These are phyloP conservation scores for Colletotrichum sp. DNA, from an alignment of 2,329 filamentous ascomycete species.

Conservation along the genomic window DNA sequence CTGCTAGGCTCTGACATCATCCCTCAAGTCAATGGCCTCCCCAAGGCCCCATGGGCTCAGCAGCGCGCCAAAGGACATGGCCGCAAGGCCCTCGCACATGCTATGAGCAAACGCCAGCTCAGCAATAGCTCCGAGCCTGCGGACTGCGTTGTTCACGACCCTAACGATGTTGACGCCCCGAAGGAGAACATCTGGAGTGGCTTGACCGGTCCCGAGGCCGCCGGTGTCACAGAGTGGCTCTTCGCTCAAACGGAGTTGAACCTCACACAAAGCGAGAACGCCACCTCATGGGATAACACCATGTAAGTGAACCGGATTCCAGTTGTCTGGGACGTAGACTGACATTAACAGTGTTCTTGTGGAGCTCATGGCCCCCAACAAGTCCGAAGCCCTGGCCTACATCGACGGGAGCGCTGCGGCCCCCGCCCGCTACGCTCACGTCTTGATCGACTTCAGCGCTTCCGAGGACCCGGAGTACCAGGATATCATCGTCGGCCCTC, in stretches of 20 bases:
- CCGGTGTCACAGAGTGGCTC: slow-evolving; percentile 42
- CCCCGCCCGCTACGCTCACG: slow-evolving; percentile 48
- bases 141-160: neutral
- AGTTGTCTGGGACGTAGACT: neutral
- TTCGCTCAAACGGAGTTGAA: slow-evolving; percentile 44
- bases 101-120: slow-evolving; percentile 3
- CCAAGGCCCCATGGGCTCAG: slow-evolving; percentile 10
- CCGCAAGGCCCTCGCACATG: slow-evolving; percentile 3
- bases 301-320: slow-evolving; percentile 26
- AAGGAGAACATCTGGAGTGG: slow-evolving; percentile 46
- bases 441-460: slow-evolving; percentile 44
- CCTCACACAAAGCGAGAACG: slow-evolving; percentile 37
- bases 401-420: slow-evolving; percentile 40
- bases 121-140: neutral
- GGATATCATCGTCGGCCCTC: slow-evolving; percentile 54
- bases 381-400: slow-evolving; percentile 51
- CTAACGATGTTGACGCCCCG: slow-evolving; percentile 34
- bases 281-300: slow-evolving; percentile 40
- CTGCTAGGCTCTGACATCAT: neutral
- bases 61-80: slow-evolving; percentile 13
- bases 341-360: slow-evolving; percentile 27
- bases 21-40: neutral
- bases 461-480: slow-evolving; percentile 41
- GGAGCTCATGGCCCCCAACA: slow-evolving; percentile 52
- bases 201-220: slow-evolving; percentile 41